Evolutionary conservation across 768 basidiomycete species (phyloP), one percentile per base, ranked within the genome.

Genomic region (Antrodiella citrinella): DNA sequence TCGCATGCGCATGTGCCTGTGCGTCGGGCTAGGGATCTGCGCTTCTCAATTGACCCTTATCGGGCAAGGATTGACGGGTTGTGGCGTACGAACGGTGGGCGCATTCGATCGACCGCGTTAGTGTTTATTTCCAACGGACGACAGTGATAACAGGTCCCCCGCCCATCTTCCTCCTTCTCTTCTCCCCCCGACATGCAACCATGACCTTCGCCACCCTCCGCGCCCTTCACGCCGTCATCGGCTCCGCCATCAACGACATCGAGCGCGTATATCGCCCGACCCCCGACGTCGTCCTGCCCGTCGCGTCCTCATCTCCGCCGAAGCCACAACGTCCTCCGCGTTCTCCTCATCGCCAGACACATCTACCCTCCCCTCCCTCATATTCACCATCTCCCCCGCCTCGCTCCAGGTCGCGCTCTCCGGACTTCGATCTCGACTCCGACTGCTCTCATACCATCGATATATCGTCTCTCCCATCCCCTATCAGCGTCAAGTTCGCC

Each of bases 161-260:
- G 20, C 23, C 41, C 15, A 30, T 7, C 35, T 22, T 23, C 48
- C 19, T 41, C 35, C 38, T 49, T 47, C 40, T 35, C 7, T 15
- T 43, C 41, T 22, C 20, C 24, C 25, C 35, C 47, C 47, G 47
- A n/a, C 38, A 25, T n/a, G 41, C 7, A 22, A 22, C 41, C 11
- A 59, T 69, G 78, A 82, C 85, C 47, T 80, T 88, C 56, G 71
- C 80, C 24, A 71, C 74, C 49, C 74, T 88, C 48, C 77, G 77
- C 43, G 76, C 78, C 26, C 75, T 87, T 40, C 79, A 85, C 54
- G 65, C 74, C 54, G 75, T 87, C 59, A 76, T 88, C 56, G 81
- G 78, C 58, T 72, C 82, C 55, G 83, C 84, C 21, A 66, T 87
- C 54, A 74, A 80, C 65, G 81, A 84, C 57, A 82, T 88, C 13